A percentile compares a stretch with the other conserved stretches of the same genome.
phyloP scores from a whole-genome alignment of 1,139 yeast genomes.

The Hyphopichia pseudoburtonii region DNA sequence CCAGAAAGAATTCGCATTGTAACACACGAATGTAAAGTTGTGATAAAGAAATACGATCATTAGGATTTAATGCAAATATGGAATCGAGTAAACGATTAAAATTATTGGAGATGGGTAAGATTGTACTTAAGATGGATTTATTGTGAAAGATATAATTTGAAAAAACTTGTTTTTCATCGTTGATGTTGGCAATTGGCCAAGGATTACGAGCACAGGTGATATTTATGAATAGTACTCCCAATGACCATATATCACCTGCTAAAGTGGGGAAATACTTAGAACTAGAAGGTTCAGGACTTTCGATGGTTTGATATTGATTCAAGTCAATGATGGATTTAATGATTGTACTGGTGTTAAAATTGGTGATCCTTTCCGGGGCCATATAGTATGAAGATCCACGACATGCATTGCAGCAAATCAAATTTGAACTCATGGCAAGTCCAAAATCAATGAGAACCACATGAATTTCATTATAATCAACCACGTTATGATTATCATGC shows the following conservation, averaged over 20 bases:
- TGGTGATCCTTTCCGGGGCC: conserved; percentile 84
- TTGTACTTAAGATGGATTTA: conserved; percentile 32
- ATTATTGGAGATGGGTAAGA: conserved; percentile 66
- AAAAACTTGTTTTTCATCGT: conserved; percentile 52
- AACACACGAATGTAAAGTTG: conserved; percentile 44
- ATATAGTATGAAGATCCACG: conserved; percentile 88
- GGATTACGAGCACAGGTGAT: conserved; percentile 85
- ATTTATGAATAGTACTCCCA: conserved; percentile 79
- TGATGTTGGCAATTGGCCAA: conserved; percentile 81
- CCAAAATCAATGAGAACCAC: conserved; percentile 84
- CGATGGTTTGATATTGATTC: conserved; percentile 23
- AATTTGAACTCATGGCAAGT: conserved; percentile 61
- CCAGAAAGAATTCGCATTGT: conserved; percentile 40
- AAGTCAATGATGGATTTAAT: conserved; percentile 32
- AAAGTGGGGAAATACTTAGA: conserved; percentile 57
- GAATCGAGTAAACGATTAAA: conserved; percentile 54
- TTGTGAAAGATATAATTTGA: conserved; percentile 40
- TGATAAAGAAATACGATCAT: conserved; percentile 54
- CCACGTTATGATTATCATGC: conserved; percentile 13
- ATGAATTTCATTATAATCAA: conserved; percentile 56
- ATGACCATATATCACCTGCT: conserved; percentile 86
- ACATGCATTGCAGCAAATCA: conserved; percentile 69
- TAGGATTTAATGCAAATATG: conserved; percentile 64
- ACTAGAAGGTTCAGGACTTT: conserved; percentile 18
- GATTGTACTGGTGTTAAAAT: conserved; percentile 35